Evolutionary conservation across 2,329 filamentous ascomycete genomes (phyloP).

Genomic region (Venturia nashicola): DNA sequence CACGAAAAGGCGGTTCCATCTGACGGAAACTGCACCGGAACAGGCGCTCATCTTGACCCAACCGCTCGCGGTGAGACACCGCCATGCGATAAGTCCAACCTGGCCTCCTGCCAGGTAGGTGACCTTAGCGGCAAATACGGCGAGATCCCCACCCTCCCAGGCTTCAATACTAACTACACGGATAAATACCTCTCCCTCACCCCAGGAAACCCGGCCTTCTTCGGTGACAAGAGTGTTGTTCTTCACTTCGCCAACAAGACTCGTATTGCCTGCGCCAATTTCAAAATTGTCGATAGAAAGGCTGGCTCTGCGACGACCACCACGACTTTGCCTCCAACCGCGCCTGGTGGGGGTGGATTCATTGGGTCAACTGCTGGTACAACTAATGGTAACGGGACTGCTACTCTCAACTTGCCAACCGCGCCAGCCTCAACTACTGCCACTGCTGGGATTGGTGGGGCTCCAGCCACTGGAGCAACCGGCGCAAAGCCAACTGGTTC

Average conservation of each 20-base stretch:
- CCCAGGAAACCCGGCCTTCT: conserved; percentile 30
- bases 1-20: conserved; percentile 29
- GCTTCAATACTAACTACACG: conserved; percentile 8
- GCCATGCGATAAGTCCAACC: conserved; percentile 23
- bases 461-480: neutral
- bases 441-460: neutral
- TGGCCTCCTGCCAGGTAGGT: conserved; percentile 30
- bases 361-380: neutral
- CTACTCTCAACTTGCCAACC: neutral
- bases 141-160: conserved; percentile 13
- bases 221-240: conserved; percentile 43
- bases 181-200: conserved; percentile 32
- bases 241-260: conserved; percentile 41
- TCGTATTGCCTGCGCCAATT: conserved; percentile 46
- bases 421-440: neutral
- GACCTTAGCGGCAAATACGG: conserved; percentile 35
- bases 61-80: conserved; percentile 26
- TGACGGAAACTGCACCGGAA: conserved; percentile 31
- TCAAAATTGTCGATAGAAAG: conserved; percentile 17
- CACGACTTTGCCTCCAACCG: neutral
- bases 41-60: conserved; percentile 31
- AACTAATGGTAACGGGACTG: neutral
- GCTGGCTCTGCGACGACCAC: neutral
- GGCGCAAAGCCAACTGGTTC: neutral
- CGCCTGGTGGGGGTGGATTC: neutral